Conservation (phyloP, 352 stramenopile genomes). For the Globisporangium middletonii region DNA sequence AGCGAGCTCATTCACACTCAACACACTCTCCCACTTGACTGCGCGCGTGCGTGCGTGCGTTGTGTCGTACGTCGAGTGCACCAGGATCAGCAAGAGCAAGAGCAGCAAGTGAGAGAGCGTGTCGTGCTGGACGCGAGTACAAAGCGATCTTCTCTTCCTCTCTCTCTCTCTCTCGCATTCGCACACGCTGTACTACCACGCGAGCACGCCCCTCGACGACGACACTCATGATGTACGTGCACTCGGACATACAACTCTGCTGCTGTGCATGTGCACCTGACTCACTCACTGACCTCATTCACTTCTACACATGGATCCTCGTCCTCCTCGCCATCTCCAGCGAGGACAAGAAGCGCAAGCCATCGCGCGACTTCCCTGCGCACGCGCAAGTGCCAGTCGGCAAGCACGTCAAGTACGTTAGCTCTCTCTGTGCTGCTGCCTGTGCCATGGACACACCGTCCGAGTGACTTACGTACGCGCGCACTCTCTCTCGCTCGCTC, state of each 20-base stretch:
- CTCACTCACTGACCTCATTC: too few relatives aligned
- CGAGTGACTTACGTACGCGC: background rate
- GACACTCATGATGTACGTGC: too few relatives aligned
- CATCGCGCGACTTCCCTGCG: conserved; percentile 68
- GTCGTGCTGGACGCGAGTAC: background rate
- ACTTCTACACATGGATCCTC: too few relatives aligned
- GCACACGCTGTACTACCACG: too few relatives aligned
- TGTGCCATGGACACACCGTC: conserved; percentile 11
- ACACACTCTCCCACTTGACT: too few relatives aligned
- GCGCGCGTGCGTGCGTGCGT: too few relatives aligned
- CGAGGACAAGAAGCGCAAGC: conserved; percentile 83
- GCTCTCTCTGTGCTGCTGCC: background rate
- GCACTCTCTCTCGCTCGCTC: background rate
- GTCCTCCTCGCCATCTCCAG: conserved; percentile 12
- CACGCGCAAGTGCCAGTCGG: conserved; percentile 59
- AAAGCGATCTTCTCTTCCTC: conserved; percentile 20
- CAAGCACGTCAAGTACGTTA: conserved; percentile 37
- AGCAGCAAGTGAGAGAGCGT: too few relatives aligned
- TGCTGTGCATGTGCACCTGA: too few relatives aligned
- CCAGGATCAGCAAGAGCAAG: too few relatives aligned
- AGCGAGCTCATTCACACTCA: too few relatives aligned
- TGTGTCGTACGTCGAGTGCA: background rate
- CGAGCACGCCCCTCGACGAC: too few relatives aligned
- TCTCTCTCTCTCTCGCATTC: background rate
- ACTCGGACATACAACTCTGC: too few relatives aligned